These are phyloP conservation scores for Cutaneotrichosporon dermatis DNA, from an alignment of 1,284 basidiomycete genomes.

Conservation along the genomic window DNA sequence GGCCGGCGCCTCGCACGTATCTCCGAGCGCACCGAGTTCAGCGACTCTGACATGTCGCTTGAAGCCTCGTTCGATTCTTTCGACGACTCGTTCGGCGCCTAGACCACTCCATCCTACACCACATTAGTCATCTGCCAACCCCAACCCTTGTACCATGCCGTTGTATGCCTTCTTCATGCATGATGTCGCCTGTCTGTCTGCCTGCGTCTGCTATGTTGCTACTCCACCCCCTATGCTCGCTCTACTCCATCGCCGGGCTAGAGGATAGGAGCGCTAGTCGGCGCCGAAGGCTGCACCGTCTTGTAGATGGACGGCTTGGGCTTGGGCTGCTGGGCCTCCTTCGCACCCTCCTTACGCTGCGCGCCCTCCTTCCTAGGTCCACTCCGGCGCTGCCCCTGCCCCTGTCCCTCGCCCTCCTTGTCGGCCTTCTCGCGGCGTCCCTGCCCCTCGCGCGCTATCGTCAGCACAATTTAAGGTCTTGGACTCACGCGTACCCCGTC, in stretches of 20 bases:
- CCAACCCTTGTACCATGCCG: background rate
- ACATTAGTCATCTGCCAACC: no score
- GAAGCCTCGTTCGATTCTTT: background rate
- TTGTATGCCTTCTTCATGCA: background rate
- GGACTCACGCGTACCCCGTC: conserved; percentile 13
- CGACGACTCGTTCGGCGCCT: no score
- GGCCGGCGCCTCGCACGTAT: conserved; percentile 2
- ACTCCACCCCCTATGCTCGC: no score
- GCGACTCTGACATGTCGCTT: background rate
- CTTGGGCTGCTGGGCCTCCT: conserved; percentile 4
- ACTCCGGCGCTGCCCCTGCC: no score
- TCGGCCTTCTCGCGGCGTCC: no score
- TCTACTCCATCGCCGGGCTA: background rate
- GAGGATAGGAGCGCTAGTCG: conserved; percentile 15
- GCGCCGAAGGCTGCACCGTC: conserved; percentile 15
- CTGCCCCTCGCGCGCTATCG: conserved; percentile 12
- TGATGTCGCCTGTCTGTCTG: background rate
- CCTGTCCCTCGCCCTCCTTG: no score
- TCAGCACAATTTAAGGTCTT: background rate
- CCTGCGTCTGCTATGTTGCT: no score
- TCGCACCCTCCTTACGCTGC: background rate
- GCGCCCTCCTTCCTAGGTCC: background rate
- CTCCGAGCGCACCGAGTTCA: background rate
- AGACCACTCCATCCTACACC: no score
- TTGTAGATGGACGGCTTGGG: conserved; percentile 31